Base-by-base conservation (phyloP, 2,329 filamentous ascomycete genomes). In the Chaetomium olivaceum region DNA sequence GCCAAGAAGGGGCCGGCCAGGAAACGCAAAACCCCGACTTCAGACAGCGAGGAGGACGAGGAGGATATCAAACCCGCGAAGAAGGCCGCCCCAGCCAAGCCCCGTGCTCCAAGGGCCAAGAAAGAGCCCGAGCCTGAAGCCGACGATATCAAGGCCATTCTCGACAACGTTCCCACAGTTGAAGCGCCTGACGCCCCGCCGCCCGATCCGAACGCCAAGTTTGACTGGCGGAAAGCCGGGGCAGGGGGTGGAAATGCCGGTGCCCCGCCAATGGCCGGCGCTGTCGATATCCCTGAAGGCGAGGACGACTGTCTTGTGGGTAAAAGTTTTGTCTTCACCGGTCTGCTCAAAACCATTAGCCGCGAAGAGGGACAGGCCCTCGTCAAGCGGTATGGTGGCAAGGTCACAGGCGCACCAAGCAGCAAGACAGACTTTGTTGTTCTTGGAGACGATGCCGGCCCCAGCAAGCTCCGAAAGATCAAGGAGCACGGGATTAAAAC, bases 391-490 rank as follows among this genome's bases (percentile, higher is more conserved):
- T 96, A 97, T 76, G 96, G 95, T 51, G 95, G 95, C 61, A 98
- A 97, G 78, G 89, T 97, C 27, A 96, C 90, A 11, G 83, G 82
- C 11, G 89, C 87, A 5, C 95, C 96, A 23, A 98, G 94, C 75
- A 91, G 89, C 74, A 98, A 97, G 78, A 99, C 96, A 0, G 95
- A 86, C 73, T 99, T 92, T 74, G 93, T 99, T 55, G 91, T 99
- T 19, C 84, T 99, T 2, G 95, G 95, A 52, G 85, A 85, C 29
- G 95, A 98, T 76, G 95, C 96, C 27, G 95, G 95, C 0, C 95
- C 95, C 0, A 96, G 90, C 77, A 99, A 99, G 76, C 82, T 99
- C 50, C 83, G 89, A 70, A 97, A 93, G 71, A 98, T 99, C 71
- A 83, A 86, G 64, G 85, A 92, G 23, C 81, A 91, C 72, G 87